Evolutionary conservation across 805 yeast species (phyloP).

Genomic region (Saccharomycopsis selenospora): DNA sequence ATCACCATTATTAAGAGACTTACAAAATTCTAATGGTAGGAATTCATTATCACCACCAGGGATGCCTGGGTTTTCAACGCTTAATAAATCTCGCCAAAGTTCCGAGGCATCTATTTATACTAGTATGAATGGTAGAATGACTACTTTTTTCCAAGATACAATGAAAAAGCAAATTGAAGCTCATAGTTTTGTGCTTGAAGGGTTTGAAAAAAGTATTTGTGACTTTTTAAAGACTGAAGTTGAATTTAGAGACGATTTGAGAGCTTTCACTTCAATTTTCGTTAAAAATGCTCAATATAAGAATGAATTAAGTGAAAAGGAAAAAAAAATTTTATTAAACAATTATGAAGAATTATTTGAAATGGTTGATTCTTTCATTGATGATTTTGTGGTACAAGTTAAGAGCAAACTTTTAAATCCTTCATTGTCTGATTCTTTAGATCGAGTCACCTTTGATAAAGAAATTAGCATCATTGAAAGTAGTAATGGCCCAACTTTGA

Average conservation of each 20-base stretch:
- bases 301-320: slow-evolving; percentile 25
- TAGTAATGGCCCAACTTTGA: slow-evolving; percentile 2
- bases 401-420: not conserved
- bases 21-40: not conserved
- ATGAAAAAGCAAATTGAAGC: not conserved
- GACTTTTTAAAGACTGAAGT: not conserved
- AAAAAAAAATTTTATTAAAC: slow-evolving; percentile 26
- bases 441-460: not conserved
- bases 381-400: slow-evolving; percentile 1
- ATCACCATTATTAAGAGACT: not conserved
- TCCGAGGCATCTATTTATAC: not conserved
- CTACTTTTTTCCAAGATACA: not conserved
- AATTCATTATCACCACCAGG: not conserved
- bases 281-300: slow-evolving; percentile 22
- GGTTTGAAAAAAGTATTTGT: not conserved
- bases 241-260: not conserved
- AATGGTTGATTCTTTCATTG: slow-evolving; percentile 26
- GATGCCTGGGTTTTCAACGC: not conserved
- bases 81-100: not conserved
- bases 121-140: not conserved
- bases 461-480: not conserved
- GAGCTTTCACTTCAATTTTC: not conserved
- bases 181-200: not conserved
- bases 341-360: slow-evolving; percentile 29
- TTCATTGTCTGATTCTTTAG: not conserved